A percentile compares a stretch with the other conserved stretches of the same genome.
phyloP scores from a whole-genome alignment of 148 eudicot species.

The Polygonum maritimum region DNA sequence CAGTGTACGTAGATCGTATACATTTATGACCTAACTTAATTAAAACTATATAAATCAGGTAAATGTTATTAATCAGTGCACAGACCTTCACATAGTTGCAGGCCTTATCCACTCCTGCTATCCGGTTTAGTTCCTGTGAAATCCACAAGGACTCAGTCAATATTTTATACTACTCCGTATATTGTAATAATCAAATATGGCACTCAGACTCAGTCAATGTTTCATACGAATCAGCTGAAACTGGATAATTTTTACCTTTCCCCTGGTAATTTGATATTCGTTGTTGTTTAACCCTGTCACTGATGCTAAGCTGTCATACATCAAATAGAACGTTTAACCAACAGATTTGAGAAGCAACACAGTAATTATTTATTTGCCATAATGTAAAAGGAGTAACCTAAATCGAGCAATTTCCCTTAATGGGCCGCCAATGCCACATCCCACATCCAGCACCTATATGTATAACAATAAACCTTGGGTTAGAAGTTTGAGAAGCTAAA shows the following conservation, averaged over 20 bases:
- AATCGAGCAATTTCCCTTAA: slow-evolving; percentile 75
- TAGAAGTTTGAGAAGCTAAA: background rate
- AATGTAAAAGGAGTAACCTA: slow-evolving; percentile 33
- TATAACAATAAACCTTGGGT: slow-evolving; percentile 2
- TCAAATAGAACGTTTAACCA: background rate
- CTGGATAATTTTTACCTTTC: slow-evolving; percentile 72
- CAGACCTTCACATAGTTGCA: slow-evolving; percentile 73
- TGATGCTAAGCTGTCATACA: slow-evolving; percentile 69
- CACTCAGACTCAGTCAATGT: too few species aligned
- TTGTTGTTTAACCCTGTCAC: slow-evolving; percentile 88
- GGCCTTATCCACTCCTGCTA: slow-evolving; percentile 63
- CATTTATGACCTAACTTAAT: too few species aligned
- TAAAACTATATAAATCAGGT: background rate
- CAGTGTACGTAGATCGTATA: background rate
- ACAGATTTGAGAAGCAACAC: too few species aligned
- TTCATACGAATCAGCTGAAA: too few species aligned
- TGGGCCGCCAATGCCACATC: slow-evolving; percentile 96
- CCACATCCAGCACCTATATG: slow-evolving; percentile 75
- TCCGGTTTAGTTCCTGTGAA: slow-evolving; percentile 57
- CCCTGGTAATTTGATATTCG: slow-evolving; percentile 87
- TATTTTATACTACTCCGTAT: too few species aligned
- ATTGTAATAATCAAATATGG: too few species aligned
- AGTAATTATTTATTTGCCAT: too few species aligned
- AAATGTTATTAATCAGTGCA: background rate
- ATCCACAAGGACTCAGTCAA: background rate